Evolutionary conservation across 2,329 filamentous ascomycete species (phyloP), one percentile per base, ranked within the genome.

Genomic region (Arachnomyces sp.): DNA sequence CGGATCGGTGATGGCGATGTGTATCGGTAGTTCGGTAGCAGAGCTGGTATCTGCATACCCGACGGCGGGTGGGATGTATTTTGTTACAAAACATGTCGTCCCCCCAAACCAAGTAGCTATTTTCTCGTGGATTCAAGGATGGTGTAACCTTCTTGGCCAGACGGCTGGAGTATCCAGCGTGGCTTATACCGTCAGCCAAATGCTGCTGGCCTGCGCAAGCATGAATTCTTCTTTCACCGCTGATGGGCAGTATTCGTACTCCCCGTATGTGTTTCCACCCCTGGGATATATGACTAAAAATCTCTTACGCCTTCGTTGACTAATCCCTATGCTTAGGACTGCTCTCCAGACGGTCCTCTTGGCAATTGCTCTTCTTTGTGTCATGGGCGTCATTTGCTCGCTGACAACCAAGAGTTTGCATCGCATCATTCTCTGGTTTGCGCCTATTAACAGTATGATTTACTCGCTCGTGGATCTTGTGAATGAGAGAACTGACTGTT

Each of bases 11-110:
- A 80, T 81, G 76, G 76, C 77, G 28, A 73, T 77, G 55, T 76
- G 74, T 47, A 81, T 81, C 49, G 76, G 75, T 11, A 76, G 72
- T 48, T 80, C 76, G 42, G 77, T 81, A n/a, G 72, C 77, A 32
- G 77, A 81, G 57, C 59, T 81, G 38, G 76, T 81, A 18, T 81
- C 77, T 6, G 77, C 77, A 25, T 81, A 81, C 59, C 78, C 78
- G 28, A 82, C 78, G 2, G 77, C 77, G 2, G 77, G 77, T 14
- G 78, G 78, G 2, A 81, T 82, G 76, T 81, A 81, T 57, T 82
- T 80, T 54, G 76, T 80, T 28, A 79, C 76, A 7, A 81, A 81
- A 50, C 72, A 78, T 52, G 76, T 81, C 28, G 76, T 81, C 2
- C 77, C 77, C 7, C 61, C 67, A 12, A 68, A 77, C 40, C 71